Evolutionary conservation across 2,329 filamentous ascomycete genomes (phyloP), one percentile per base, ranked within the genome.

Genomic region (Ascomycota sp.): DNA sequence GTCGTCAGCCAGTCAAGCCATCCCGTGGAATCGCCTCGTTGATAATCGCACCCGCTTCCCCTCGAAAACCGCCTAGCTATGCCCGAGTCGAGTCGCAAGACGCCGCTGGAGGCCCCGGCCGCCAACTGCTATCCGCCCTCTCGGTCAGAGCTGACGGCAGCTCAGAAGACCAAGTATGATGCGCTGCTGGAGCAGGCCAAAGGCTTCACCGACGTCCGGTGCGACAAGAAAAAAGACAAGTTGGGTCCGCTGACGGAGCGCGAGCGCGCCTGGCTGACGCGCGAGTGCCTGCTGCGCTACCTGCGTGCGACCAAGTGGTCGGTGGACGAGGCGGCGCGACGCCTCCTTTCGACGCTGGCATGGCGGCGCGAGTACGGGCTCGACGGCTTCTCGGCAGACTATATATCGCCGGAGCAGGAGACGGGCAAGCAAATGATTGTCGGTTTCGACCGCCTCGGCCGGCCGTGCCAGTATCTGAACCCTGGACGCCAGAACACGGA

Each of bases 321-420:
- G 40, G 64, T 77, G 29, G 57, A 69, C 26, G 72, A 86, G 28
- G 72, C 89, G 7, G 65, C 75, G 40, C 77, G 75, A 47, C 76
- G 89, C n/a, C 54, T 95, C 25, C 71, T 75, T 40, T 68, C 68
- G 27, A 94, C 86, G 0, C 56, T 95, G 33, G 65, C 69, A 35
- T 98, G 89, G 89, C 72, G 89, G 28, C 69, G 86, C 32, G 83
- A 93, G 46, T 98, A 92, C 46, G 83, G 82, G 28, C 63, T 91
- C 33, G 69, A 79, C 35, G 72, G 67, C 31, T 68, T 83, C 45
- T 85, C 81, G 0, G 63, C 77, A 8, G 85, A 94, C 7, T 78
- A 92, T 55, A 86, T 95, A 44, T 82, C 78, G 1, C 72, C 79
- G 9, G 89, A 98, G 60, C 92, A 94, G 51, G 83, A 86, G 57